Percentiles rank a stretch among this genome's conserved stretches.
phyloP scores from a whole-genome alignment of 768 basidiomycete genomes.

The Podaxis sp. region DNA sequence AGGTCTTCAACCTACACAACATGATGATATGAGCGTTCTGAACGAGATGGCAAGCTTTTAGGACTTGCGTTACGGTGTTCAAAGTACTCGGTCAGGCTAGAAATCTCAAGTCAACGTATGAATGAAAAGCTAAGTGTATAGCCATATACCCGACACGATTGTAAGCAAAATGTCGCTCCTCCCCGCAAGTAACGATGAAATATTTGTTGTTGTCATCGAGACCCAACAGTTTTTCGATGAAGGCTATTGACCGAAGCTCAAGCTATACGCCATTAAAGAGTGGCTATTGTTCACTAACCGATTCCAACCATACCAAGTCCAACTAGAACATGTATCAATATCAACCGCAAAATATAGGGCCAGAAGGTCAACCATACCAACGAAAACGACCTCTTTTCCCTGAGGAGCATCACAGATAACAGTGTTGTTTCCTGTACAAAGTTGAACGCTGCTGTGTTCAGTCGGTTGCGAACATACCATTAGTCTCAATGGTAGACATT shows the following conservation, averaged over 20 bases:
- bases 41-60: background rate
- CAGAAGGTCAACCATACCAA: conserved; percentile 21
- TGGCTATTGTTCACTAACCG: conserved; percentile 28
- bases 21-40: background rate
- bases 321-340: conserved; percentile 34
- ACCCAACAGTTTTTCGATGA: conserved; percentile 68
- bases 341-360: background rate
- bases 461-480: too few relatives aligned
- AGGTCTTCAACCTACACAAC: conserved; percentile 46
- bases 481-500: too few relatives aligned
- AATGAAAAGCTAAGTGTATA: background rate
- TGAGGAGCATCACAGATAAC: too few relatives aligned
- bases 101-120: background rate
- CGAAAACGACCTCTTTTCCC: conserved; percentile 26
- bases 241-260: conserved; percentile 34
- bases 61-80: conserved; percentile 45
- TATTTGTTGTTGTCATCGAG: conserved; percentile 51
- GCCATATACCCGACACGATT: conserved; percentile 48
- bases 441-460: too few relatives aligned
- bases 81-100: conserved; percentile 56
- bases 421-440: background rate
- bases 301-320: conserved; percentile 67
- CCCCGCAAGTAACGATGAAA: conserved; percentile 59
- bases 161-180: conserved; percentile 54
- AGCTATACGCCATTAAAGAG: too few relatives aligned